Conservation (phyloP, 805 yeast species). For the Metschnikowia rubicola region DNA sequence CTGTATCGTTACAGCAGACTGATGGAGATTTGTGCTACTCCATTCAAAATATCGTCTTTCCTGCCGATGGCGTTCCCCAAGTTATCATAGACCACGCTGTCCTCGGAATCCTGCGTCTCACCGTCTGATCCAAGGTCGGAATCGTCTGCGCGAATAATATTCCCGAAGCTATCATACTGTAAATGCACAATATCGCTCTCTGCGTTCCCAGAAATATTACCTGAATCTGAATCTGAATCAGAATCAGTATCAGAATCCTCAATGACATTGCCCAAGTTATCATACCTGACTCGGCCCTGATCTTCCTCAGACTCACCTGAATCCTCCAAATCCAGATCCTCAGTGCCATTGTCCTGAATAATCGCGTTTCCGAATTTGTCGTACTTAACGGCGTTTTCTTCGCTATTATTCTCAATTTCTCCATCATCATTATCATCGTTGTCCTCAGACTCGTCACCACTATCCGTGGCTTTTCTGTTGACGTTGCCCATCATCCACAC, state of each 20-base stretch:
- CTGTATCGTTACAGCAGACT: neutral
- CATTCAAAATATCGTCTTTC: neutral
- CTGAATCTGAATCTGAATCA: slow-evolving; percentile 8
- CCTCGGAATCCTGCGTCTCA: slow-evolving; percentile 3
- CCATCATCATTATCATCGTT: slow-evolving; percentile 12
- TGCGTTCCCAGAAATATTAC: too few species aligned
- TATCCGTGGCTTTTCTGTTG: slow-evolving; percentile 40
- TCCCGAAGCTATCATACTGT: too few species aligned
- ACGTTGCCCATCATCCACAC: slow-evolving; percentile 79
- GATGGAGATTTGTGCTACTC: neutral
- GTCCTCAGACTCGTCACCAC: slow-evolving; percentile 13
- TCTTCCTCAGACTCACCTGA: neutral
- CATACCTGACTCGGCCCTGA: slow-evolving; percentile 10
- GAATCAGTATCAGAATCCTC: slow-evolving; percentile 15
- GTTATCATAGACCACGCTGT: slow-evolving; percentile 16
- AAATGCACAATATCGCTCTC: too few species aligned
- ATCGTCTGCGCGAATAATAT: slow-evolving; percentile 3
- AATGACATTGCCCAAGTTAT: slow-evolving; percentile 15
- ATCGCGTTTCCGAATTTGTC: neutral
- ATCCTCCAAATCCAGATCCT: neutral
- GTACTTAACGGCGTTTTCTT: slow-evolving; percentile 14
- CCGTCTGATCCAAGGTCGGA: neutral
- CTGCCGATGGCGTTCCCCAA: slow-evolving; percentile 21
- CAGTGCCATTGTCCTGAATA: neutral
- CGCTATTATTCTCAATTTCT: slow-evolving; percentile 15